Evolutionary conservation across 2,329 filamentous ascomycete genomes (phyloP).

Genomic region (Aquanectria penicillioides): DNA sequence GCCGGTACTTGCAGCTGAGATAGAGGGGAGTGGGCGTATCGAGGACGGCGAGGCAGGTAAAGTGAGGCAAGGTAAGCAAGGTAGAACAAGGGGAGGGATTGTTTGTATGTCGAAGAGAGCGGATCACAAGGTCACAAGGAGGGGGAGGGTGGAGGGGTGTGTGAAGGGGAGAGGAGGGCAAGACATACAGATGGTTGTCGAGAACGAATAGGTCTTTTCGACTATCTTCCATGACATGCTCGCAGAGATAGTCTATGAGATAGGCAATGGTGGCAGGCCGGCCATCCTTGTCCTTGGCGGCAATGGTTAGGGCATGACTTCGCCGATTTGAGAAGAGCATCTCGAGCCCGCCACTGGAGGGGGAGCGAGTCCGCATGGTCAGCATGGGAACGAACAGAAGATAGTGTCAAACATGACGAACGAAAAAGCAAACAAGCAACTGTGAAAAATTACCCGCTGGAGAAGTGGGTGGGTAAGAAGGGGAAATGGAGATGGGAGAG

Average conservation of each 20-base stretch:
- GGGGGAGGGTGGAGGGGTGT: conserved; percentile 6
- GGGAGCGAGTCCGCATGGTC: conserved; percentile 32
- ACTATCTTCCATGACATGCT: conserved; percentile 84
- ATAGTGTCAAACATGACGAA: background rate
- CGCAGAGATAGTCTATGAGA: conserved; percentile 82
- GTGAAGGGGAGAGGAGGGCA: conserved; percentile 1
- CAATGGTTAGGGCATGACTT: conserved; percentile 76
- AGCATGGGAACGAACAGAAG: conserved; percentile 25
- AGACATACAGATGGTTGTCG: conserved; percentile 84
- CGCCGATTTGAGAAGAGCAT: conserved; percentile 89
- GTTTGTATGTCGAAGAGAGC: conserved; percentile 8
- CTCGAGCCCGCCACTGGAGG: conserved; percentile 85
- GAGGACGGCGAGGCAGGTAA: background rate
- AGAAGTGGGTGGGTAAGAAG: conserved; percentile 4
- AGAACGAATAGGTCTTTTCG: conserved; percentile 91
- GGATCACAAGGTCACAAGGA: conserved; percentile 1
- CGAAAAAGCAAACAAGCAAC: conserved; percentile 11
- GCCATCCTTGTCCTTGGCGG: conserved; percentile 68
- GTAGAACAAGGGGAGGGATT: conserved; percentile 4
- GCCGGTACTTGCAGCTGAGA: conserved; percentile 26
- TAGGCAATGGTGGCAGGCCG: conserved; percentile 74
- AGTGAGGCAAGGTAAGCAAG: conserved; percentile 2
- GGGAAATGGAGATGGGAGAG: too few relatives aligned
- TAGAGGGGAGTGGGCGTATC: conserved; percentile 26
- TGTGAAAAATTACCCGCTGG: background rate